phyloP scores from a whole-genome alignment of 2,329 filamentous ascomycete species.

The Cryphonectria japonica region DNA sequence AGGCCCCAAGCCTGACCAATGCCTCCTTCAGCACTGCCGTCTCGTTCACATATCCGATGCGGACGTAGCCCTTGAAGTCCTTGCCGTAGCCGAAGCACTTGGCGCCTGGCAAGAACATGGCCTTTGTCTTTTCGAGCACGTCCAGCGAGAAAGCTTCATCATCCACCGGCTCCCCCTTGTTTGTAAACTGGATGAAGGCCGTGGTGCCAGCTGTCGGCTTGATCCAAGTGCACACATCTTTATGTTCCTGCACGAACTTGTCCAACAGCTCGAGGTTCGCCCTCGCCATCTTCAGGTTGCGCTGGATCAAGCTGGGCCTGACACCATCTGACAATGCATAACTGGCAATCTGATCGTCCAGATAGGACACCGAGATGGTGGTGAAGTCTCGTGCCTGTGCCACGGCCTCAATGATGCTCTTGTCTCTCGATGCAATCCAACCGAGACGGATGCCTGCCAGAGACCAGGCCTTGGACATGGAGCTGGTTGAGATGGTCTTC shows the following conservation, averaged over 20 bases:
- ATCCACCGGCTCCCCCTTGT: constrained; percentile 64
- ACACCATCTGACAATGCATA: constrained; percentile 67
- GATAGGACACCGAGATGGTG: constrained; percentile 80
- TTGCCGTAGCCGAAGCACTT: constrained; percentile 69
- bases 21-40: constrained; percentile 71
- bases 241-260: constrained; percentile 67
- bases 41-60: constrained; percentile 76
- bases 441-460: constrained; percentile 81
- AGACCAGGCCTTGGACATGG: constrained; percentile 84
- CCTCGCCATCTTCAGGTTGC: constrained; percentile 69
- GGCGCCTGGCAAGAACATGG: constrained; percentile 75
- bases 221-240: constrained; percentile 68
- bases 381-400: constrained; percentile 77
- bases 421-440: constrained; percentile 75
- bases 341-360: constrained; percentile 78
- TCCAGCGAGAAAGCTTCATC: constrained; percentile 73
- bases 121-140: constrained; percentile 69
- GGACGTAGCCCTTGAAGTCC: constrained; percentile 75
- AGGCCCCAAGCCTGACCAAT: constrained; percentile 53
- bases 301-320: constrained; percentile 38
- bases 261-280: constrained; percentile 70
- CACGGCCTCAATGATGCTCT: constrained; percentile 64
- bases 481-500: constrained; percentile 74
- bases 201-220: constrained; percentile 80
- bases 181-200: constrained; percentile 72